Evolutionary conservation across 495 filamentous ascomycete genomes (phyloP).

Genomic region (Penicillium coffeae): DNA sequence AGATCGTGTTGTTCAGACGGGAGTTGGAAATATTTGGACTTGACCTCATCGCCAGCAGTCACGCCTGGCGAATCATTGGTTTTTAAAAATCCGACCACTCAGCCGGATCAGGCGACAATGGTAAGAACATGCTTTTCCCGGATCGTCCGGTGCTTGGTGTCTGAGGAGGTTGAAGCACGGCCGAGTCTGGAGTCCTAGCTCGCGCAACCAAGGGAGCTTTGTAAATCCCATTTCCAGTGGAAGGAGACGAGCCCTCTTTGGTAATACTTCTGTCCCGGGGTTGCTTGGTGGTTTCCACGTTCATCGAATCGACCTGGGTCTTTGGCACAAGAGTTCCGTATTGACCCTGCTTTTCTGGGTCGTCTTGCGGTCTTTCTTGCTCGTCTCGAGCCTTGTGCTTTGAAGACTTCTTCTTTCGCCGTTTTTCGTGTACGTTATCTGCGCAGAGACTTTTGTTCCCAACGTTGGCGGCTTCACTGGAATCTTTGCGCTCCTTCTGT

Average conservation of each 20-base stretch:
- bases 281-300: too few relatives aligned
- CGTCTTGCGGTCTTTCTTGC: constrained; percentile 3
- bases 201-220: not conserved
- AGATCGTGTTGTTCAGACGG: not conserved
- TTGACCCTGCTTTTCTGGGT: not conserved
- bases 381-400: too few relatives aligned
- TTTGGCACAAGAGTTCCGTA: too few relatives aligned
- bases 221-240: not conserved
- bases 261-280: too few relatives aligned
- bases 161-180: not conserved
- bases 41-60: constrained; percentile 40
- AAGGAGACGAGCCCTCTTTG: too few relatives aligned
- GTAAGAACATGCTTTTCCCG: not conserved
- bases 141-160: not conserved
- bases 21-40: constrained; percentile 36
- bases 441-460: not conserved
- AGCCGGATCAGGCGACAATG: constrained; percentile 13
- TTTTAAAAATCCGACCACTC: constrained; percentile 38
- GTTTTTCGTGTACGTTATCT: not conserved
- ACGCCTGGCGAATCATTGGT: constrained; percentile 38
- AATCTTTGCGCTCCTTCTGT: too few relatives aligned
- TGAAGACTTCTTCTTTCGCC: not conserved
- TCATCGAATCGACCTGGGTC: too few relatives aligned
- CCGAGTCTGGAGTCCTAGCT: not conserved
- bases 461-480: not conserved